Evolutionary conservation across 2,329 filamentous ascomycete species (phyloP), one percentile per base, ranked within the genome.

Genomic region (Aspergillus calidoustus): DNA sequence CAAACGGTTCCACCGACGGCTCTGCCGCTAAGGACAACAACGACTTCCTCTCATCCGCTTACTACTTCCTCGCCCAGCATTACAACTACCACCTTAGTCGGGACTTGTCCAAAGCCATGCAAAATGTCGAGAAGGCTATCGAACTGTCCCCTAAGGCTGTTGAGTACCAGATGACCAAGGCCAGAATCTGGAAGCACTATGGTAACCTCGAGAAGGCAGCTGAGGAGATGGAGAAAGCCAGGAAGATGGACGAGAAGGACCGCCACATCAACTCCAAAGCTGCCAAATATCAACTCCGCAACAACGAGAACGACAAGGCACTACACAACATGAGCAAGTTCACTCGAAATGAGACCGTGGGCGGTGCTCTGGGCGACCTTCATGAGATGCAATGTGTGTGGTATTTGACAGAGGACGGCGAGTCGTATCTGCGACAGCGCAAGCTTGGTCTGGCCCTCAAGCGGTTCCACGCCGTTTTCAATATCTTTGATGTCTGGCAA

Each of bases 351-450:
- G 95, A 99, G 72, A 91, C 92, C 4, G 86, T 90, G 13, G 93
- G 92, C 6, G 95, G 95, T 1, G 91, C 96, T 4, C 82, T 99
- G 46, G 91, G 90, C 52, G 95, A 99, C 77, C 86, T 99, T 41
- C 86, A 96, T 67, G 95, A 99, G 71, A 99, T 99, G 95, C 95
- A 99, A 79, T 97, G 93, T 75, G 87, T 98, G 69, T 99, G 95
- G 96, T 99, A 89, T 76, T 81, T 99, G 71, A 95, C 92, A 5
- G 95, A 99, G 79, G 96, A 99, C 74, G 95, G 92, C 59, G 91
- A 97, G 79, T 89, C 94, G 3, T 93, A 93, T 76, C 83, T 91
- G 60, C 89, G 95, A 54, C 90, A 93, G 75, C 89, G 89, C 66
- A 93, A 96, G 69, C 81, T 91, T 51, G 92, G 90, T 4, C 84